Percentiles rank a stretch among this genome's conserved stretches.
Conservation (phyloP, 805 yeast species). For the Wickerhamiella alocasiicola region DNA sequence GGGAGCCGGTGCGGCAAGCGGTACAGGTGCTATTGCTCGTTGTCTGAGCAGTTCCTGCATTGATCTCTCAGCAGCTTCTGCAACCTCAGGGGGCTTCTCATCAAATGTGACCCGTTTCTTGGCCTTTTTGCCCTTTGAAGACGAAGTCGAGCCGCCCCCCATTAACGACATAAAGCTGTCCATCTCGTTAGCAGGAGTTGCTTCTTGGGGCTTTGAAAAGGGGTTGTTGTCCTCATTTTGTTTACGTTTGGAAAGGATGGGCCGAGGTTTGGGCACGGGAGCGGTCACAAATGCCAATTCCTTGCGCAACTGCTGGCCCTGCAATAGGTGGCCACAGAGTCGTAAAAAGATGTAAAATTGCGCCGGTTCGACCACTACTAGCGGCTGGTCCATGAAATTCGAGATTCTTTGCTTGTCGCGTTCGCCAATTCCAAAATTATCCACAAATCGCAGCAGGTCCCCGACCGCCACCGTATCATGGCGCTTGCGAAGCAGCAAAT, state of each 20-base stretch:
- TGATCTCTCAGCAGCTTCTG: constrained; percentile 30
- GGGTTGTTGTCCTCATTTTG: constrained; percentile 18
- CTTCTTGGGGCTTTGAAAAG: constrained; percentile 17
- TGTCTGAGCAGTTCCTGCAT: constrained; percentile 29
- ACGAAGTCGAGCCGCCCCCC: constrained; percentile 39
- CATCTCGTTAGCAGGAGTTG: constrained; percentile 47
- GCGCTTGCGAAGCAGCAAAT: constrained; percentile 54
- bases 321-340: constrained; percentile 58
- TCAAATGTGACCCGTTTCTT: constrained; percentile 29
- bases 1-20: constrained; percentile 21
- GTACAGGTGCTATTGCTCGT: constrained; percentile 11
- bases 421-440: constrained; percentile 57
- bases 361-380: constrained; percentile 62
- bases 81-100: constrained; percentile 29
- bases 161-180: constrained; percentile 78
- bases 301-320: constrained; percentile 35
- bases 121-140: constrained; percentile 11
- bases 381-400: constrained; percentile 24
- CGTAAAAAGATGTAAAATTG: constrained; percentile 83
- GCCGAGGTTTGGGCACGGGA: constrained; percentile 64
- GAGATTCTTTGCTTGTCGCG: constrained; percentile 33
- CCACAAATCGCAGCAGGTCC: constrained; percentile 69
- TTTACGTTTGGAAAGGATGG: constrained; percentile 52
- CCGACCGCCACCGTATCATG: constrained; percentile 52
- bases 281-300: constrained; percentile 34